Percentiles rank a stretch among this genome's conserved stretches.
phyloP scores from a whole-genome alignment of 2,329 filamentous ascomycete species.

The Alternaria tenuissima region DNA sequence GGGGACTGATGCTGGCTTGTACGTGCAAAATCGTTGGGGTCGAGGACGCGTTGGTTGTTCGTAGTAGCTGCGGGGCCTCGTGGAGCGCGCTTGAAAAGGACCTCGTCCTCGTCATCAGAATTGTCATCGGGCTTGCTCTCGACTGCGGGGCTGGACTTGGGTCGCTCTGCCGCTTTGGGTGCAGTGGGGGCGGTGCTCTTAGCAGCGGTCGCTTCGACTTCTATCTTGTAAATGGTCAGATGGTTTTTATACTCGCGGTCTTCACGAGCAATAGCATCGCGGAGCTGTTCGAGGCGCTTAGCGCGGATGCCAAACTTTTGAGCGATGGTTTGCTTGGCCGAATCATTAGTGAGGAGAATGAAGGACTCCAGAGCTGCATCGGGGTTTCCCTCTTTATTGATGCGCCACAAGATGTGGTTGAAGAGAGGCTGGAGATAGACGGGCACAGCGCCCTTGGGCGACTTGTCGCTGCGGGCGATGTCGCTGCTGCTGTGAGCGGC shows the following conservation, averaged over 20 bases:
- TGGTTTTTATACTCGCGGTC: slow-evolving; percentile 58
- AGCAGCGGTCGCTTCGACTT: slow-evolving; percentile 36
- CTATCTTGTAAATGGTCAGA: slow-evolving; percentile 49
- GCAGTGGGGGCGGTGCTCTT: slow-evolving; percentile 24
- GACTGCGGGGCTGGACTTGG: slow-evolving; percentile 38
- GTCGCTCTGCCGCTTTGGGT: slow-evolving; percentile 31
- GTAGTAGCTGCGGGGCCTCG: slow-evolving; percentile 44
- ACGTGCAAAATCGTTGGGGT: slow-evolving; percentile 60
- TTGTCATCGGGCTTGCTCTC: slow-evolving; percentile 30
- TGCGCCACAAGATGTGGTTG: slow-evolving; percentile 62
- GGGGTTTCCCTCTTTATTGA: slow-evolving; percentile 59
- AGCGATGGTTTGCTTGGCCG: slow-evolving; percentile 55
- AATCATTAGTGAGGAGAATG: slow-evolving; percentile 62
- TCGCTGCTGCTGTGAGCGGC: slow-evolving; percentile 44
- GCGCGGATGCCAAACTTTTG: slow-evolving; percentile 60
- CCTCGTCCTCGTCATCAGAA: slow-evolving; percentile 51
- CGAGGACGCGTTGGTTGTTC: slow-evolving; percentile 51
- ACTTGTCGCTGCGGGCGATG: slow-evolving; percentile 31
- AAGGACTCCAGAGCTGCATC: slow-evolving; percentile 59
- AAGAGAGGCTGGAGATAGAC: slow-evolving; percentile 56
- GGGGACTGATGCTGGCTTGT: slow-evolving; percentile 38
- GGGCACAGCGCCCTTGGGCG: slow-evolving; percentile 48
- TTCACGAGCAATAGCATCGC: slow-evolving; percentile 59
- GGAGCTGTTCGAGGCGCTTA: slow-evolving; percentile 60
- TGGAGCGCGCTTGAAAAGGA: slow-evolving; percentile 50